Conservation (phyloP, 2,329 filamentous ascomycete genomes). For the Fusarium tupiense region DNA sequence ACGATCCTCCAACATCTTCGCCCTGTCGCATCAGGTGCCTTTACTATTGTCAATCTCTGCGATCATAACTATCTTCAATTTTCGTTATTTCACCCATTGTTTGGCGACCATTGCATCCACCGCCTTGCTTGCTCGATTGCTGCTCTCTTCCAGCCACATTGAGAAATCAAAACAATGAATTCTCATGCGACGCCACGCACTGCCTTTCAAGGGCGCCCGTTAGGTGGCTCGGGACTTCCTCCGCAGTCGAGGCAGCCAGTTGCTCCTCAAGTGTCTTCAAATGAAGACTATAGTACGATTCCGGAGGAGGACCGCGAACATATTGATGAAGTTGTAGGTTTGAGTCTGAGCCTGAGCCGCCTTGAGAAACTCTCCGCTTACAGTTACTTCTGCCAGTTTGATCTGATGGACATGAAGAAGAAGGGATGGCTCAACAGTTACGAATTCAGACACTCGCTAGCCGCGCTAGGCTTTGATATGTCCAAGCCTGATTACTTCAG, state of each 20-base stretch:
- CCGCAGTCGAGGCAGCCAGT: constrained; percentile 47
- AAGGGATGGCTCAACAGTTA: constrained; percentile 96
- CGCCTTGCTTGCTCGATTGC: constrained; percentile 21
- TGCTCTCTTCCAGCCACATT: constrained; percentile 24
- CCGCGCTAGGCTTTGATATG: constrained; percentile 93
- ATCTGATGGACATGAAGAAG: constrained; percentile 96
- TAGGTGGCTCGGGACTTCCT: constrained; percentile 46
- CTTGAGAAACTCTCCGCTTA: constrained; percentile 26
- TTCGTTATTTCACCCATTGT: neutral
- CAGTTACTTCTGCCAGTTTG: constrained; percentile 68
- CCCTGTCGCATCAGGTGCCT: constrained; percentile 5
- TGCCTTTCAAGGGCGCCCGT: constrained; percentile 48
- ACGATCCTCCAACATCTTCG: constrained; percentile 24
- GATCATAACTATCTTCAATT: constrained; percentile 26
- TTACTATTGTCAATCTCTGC: constrained; percentile 12
- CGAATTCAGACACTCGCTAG: constrained; percentile 95
- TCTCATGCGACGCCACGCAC: constrained; percentile 51
- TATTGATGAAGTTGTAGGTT: constrained; percentile 88
- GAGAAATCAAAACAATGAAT: constrained; percentile 46
- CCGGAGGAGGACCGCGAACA: constrained; percentile 92
- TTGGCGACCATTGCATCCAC: neutral
- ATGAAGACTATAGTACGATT: constrained; percentile 59
- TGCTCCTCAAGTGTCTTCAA: constrained; percentile 48
- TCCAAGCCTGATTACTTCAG: constrained; percentile 85
- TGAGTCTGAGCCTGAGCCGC: neutral